Evolutionary conservation across 257 asterid species (phyloP), one percentile per base, ranked within the genome.

Genomic region (Nicotiana benthamiana): DNA sequence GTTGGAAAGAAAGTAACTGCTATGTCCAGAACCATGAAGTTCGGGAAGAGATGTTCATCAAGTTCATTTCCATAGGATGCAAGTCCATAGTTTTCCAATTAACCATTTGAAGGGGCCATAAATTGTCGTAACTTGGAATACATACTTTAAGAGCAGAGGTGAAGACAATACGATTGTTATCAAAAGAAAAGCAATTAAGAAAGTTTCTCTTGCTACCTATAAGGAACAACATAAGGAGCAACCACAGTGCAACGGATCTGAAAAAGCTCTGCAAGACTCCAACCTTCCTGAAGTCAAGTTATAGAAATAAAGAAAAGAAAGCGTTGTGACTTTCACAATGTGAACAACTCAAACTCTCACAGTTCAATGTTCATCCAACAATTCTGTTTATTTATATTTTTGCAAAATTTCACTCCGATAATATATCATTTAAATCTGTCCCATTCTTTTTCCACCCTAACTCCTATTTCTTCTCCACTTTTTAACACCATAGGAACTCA

Each of bases 241-340:
- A 94, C 94, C 84, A 92, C 93, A 85, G 89, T 84, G 87, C 99
- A 95, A 56, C 63, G 91, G 77, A 95, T 87, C 64, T 83, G 87
- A 85, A 93, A 95, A 79, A 95, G 93, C 88, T 95, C 99, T 0
- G 99, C 99, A 83, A 95, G 90, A 82, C 92, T 93, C 99, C 99
- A 95, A 82, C 99, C 99, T 89, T 95, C 99, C 99, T 95, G 89
- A 81, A 82, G n/a, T 77, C 81, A 81, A 85, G 61, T 28, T 32
- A 57, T 56, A 26, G 32, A 51, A 48, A 34, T 20, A 26, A 11
- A 56, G 34, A 80, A 46, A 51, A 27, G 1, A 80, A 63, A 46
- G 17, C 51, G 1, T 22, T 64, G 79, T 36, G 51, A 51, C 77
- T 76, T 53, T 53, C 51, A 66, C 56, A 65, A 54, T 34, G 3